Evolutionary conservation across 2,329 filamentous ascomycete species (phyloP), one percentile per base, ranked within the genome.

Genomic region (Ceratocystiopsis sp.): DNA sequence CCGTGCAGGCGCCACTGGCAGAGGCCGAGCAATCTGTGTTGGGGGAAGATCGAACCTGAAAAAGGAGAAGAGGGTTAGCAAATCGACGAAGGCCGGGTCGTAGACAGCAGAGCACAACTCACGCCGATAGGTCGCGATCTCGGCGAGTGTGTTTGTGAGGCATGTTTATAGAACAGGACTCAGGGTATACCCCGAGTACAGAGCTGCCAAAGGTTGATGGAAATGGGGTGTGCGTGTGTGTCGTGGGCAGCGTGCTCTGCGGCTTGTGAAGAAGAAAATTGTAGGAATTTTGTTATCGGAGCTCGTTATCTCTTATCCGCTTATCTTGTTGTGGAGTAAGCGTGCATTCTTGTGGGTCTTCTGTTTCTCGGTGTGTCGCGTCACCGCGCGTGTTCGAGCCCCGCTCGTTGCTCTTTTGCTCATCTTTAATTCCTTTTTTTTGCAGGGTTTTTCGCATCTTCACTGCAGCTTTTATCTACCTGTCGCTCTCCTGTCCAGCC

Each of bases 71-170:
- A 37, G 12, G 43, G 15, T 37, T 29, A 16, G n/a, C 17, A 15
- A 21, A 19, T 7, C 6, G 25, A 29, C 10, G 9, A 29, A 29
- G 10, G 25, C 10, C 9, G 6, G 25, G 25, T 6, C 14, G 8
- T 13, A 7, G 10, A 18, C 14, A n/a, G 16, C 12, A 8, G 18
- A 37, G n/a, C 13, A 13, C 9, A 37, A 46, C 53, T 49, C 49
- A 78, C 77, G 65, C 64, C 15, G 65, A 65, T 40, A 65, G 63
- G 46, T 78, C 71, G 41, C 66, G 65, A 12, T 65, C 67, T 44
- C 73, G 73, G 50, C 82, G 71, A 49, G 80, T 89, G 59, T 93
- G 84, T 63, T 93, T 93, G 64, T 89, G 84, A 59, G 84, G 84
- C 84, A 93, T 93, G 33, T 34, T 40, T 29, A 8, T 21, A 29